Evolutionary conservation across 352 stramenopile species (phyloP).

Genomic region (Pythium folliculosum): DNA sequence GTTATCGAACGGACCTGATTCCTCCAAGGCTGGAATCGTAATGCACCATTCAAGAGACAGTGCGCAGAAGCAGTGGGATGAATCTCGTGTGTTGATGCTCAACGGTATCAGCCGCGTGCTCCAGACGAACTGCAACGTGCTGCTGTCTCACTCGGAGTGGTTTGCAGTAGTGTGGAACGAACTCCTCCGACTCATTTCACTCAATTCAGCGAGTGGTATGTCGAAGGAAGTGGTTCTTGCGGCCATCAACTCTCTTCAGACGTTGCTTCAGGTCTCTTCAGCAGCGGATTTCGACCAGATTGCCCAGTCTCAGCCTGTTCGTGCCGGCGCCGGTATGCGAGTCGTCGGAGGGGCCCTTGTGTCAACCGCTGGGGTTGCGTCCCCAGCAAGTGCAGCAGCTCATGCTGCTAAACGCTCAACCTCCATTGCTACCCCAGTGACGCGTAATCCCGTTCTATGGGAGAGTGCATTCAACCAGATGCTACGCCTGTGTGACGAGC

Average conservation of each 20-base stretch:
- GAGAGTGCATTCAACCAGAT: constrained; percentile 66
- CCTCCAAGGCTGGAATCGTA: constrained; percentile 41
- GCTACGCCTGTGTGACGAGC: constrained; percentile 53
- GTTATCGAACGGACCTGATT: constrained; percentile 8
- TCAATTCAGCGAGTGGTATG: constrained; percentile 50
- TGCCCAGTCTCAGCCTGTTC: constrained; percentile 68
- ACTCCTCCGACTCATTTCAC: constrained; percentile 59
- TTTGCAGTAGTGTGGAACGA: constrained; percentile 64
- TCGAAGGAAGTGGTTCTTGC: constrained; percentile 83
- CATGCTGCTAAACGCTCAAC: constrained; percentile 17
- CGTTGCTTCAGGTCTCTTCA: constrained; percentile 80
- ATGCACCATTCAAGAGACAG: constrained; percentile 97
- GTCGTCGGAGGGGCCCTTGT: constrained; percentile 87
- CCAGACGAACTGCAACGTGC: constrained; percentile 75
- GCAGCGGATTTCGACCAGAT: constrained; percentile 72
- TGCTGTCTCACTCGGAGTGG: constrained; percentile 65
- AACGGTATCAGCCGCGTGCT: constrained; percentile 94
- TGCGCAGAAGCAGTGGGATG: constrained; percentile 96
- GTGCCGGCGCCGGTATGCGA: constrained; percentile 87
- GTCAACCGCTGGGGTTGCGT: constrained; percentile 33
- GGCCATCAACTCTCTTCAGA: constrained; percentile 75
- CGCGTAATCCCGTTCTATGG: constrained; percentile 65
- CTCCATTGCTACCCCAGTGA: constrained; percentile 26
- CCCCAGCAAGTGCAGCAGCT: constrained; percentile 17
- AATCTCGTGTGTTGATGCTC: constrained; percentile 94